Evolutionary conservation across 2,329 filamentous ascomycete species (phyloP).

Genomic region (Arthrobotrys sphaeroides): DNA sequence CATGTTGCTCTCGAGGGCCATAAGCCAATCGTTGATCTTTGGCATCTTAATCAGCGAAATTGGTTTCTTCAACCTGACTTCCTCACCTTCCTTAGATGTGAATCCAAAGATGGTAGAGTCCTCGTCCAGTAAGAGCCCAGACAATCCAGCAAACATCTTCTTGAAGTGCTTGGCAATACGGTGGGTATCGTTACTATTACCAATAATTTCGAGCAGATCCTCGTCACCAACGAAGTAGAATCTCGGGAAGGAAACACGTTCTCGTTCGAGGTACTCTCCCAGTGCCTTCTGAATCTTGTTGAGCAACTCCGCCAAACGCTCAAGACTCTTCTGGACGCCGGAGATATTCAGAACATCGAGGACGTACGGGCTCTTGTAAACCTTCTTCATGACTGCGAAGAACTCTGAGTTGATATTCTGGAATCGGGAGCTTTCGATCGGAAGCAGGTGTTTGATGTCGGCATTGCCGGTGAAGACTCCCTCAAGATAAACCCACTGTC

Average conservation of each 20-base stretch:
- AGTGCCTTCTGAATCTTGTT: conserved; percentile 99
- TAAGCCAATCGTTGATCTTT: conserved; percentile 99
- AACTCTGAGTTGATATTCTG: conserved; percentile 99
- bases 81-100: conserved; percentile 93
- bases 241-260: conserved; percentile 94
- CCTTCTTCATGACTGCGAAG: conserved; percentile 99
- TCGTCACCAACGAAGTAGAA: conserved; percentile 99
- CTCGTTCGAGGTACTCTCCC: conserved; percentile 96
- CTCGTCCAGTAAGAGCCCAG: conserved; percentile 88
- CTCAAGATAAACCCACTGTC: conserved; percentile 99
- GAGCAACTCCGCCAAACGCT: conserved; percentile 92
- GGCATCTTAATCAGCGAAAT: conserved; percentile 93
- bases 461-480: conserved; percentile 98
- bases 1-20: conserved; percentile 89
- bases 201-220: conserved; percentile 97
- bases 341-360: conserved; percentile 95
- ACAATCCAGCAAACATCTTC: conserved; percentile 99
- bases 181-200: conserved; percentile 96
- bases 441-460: conserved; percentile 97
- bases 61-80: conserved; percentile 84
- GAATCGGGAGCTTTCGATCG: conserved; percentile 95
- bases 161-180: conserved; percentile 98
- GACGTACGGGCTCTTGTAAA: conserved; percentile 94
- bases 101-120: conserved; percentile 89
- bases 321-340: conserved; percentile 93